Percentiles rank a stretch among this genome's conserved stretches.
phyloP scores from a whole-genome alignment of 352 stramenopile genomes.

The Pythium myriotylum region DNA sequence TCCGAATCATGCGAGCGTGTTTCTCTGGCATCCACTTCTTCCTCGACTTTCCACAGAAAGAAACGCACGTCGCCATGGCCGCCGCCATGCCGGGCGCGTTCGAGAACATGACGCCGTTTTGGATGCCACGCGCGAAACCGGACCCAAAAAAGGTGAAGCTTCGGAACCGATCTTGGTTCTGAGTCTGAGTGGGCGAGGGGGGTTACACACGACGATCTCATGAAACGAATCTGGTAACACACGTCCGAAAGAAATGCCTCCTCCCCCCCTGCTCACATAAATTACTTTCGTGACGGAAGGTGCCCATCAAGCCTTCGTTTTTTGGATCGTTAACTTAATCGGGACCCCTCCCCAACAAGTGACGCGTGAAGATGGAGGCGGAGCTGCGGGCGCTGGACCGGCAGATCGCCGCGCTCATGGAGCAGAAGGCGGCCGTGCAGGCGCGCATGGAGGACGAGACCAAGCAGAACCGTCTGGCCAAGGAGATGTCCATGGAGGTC shows the following conservation, averaged over 20 bases:
- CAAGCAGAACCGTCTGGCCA: constrained; percentile 29
- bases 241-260: neutral
- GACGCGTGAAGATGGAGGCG: constrained; percentile 27
- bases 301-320: no score
- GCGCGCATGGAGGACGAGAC: constrained; percentile 49
- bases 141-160: constrained; percentile 1
- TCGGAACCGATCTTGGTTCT: no score
- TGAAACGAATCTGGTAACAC: neutral
- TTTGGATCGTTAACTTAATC: neutral
- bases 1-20: no score
- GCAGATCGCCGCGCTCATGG: constrained; percentile 76
- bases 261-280: constrained; percentile 3
- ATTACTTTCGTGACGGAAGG: neutral
- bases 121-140: neutral
- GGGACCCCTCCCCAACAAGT: no score
- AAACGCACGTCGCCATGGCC: no score
- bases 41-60: neutral
- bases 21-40: no score
- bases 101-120: constrained; percentile 7
- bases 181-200: no score
- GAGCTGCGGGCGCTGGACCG: constrained; percentile 67
- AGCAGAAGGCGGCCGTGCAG: constrained; percentile 68
- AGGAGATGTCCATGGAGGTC: constrained; percentile 78
- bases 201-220: no score
- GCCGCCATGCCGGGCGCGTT: no score